phyloP scores from a whole-genome alignment of 768 basidiomycete genomes.

The Leccinum olivaceopallidum region DNA sequence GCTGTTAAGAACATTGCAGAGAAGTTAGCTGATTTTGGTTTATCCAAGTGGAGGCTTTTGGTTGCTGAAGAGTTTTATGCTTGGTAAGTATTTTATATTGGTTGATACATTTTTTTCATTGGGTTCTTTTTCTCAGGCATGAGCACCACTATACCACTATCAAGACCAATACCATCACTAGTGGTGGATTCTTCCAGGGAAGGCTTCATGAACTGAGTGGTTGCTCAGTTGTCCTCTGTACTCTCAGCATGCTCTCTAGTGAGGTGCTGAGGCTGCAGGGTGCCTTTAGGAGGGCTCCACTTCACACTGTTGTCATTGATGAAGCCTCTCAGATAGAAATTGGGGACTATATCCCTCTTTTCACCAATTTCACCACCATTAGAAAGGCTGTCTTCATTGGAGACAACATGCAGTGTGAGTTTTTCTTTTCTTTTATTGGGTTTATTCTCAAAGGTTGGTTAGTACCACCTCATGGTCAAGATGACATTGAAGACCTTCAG shows the following conservation, averaged over 20 bases:
- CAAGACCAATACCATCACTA: constrained; percentile 50
- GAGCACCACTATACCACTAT: constrained; percentile 69
- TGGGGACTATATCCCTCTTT: constrained; percentile 50
- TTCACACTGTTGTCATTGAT: constrained; percentile 58
- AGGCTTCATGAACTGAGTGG: constrained; percentile 36
- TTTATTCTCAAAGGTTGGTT: constrained; percentile 26
- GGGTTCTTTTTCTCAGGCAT: constrained; percentile 54
- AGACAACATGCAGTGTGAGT: constrained; percentile 64
- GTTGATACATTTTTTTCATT: constrained; percentile 3
- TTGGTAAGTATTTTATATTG: constrained; percentile 49
- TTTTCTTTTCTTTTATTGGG: constrained; percentile 27
- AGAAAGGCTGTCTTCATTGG: constrained; percentile 64
- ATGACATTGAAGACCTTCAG: constrained; percentile 59
- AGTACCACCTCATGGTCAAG: constrained; percentile 85
- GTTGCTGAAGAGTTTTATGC: constrained; percentile 70
- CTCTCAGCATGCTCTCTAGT: constrained; percentile 72
- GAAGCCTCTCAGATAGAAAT: constrained; percentile 68
- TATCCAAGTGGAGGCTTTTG: constrained; percentile 61
- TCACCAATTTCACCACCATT: constrained; percentile 35
- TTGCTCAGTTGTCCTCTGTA: constrained; percentile 68
- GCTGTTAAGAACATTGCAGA: constrained; percentile 91
- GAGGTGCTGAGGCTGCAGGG: constrained; percentile 12
- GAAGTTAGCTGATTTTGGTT: constrained; percentile 58
- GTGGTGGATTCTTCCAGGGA: constrained; percentile 35
- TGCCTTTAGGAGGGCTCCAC: constrained; percentile 32